These are phyloP conservation scores for Verticillium alfalfae DNA, from an alignment of 2,329 filamentous ascomycete species.

Conservation along the genomic window DNA sequence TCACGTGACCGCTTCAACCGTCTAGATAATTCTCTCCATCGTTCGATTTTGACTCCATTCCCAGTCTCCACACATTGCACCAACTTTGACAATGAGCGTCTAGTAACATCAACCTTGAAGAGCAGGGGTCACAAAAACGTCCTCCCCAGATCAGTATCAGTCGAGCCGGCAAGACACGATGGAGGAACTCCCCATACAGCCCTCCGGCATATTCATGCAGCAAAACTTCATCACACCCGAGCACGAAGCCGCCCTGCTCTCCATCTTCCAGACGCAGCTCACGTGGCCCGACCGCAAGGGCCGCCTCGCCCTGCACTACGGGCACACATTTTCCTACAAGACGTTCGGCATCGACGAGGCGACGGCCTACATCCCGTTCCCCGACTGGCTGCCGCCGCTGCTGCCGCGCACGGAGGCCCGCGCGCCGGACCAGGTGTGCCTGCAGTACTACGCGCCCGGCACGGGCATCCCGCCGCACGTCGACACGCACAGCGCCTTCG, in stretches of 20 bases:
- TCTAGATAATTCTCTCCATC: too few relatives aligned
- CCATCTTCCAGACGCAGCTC: conserved; percentile 35
- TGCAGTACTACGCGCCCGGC: conserved; percentile 56
- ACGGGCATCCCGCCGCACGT: conserved; percentile 56
- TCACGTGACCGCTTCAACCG: too few relatives aligned
- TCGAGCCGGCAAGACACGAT: conserved; percentile 1
- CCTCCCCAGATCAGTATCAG: not conserved
- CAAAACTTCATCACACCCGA: conserved; percentile 38
- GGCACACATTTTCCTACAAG: conserved; percentile 54
- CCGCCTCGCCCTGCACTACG: conserved; percentile 47
- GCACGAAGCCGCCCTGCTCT: conserved; percentile 37
- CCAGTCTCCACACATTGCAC: too few relatives aligned
- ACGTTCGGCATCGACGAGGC: conserved; percentile 48
- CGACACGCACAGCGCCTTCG: conserved; percentile 42
- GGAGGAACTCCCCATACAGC: conserved; percentile 19
- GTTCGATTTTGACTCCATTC: too few relatives aligned
- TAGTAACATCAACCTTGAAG: too few relatives aligned
- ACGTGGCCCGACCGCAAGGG: conserved; percentile 40
- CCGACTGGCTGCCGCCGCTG: conserved; percentile 42
- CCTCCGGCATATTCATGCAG: conserved; percentile 36
- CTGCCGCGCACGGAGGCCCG: conserved; percentile 36
- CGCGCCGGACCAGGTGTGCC: conserved; percentile 51
- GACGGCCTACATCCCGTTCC: conserved; percentile 44
- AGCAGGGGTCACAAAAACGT: not conserved
- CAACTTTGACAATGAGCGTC: too few relatives aligned